Evolutionary conservation across 2,329 filamentous ascomycete genomes (phyloP).

Genomic region (Aspergillus uvarum): DNA sequence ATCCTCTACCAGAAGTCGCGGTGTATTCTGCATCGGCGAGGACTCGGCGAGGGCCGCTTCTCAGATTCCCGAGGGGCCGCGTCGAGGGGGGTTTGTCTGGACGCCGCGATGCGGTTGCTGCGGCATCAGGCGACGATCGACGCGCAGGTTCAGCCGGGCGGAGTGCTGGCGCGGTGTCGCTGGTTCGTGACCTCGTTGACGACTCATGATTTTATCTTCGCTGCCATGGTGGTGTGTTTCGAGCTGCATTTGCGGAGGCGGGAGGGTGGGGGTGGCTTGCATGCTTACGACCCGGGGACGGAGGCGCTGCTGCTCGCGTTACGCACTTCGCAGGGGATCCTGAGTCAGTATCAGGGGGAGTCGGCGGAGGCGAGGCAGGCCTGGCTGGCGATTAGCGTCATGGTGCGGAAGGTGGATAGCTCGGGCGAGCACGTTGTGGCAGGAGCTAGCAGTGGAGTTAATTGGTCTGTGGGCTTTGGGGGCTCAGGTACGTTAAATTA

Average conservation of each 20-base stretch:
- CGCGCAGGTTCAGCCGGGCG: constrained; percentile 41
- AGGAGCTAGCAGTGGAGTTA: too few species aligned
- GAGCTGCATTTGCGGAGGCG: constrained; percentile 34
- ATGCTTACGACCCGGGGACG: too few species aligned
- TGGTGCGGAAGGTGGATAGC: too few species aligned
- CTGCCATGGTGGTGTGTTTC: constrained; percentile 49
- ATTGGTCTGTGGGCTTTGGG: neutral
- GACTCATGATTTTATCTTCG: constrained; percentile 45
- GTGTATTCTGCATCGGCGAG: constrained; percentile 9
- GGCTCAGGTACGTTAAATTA: neutral
- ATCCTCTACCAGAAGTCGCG: neutral
- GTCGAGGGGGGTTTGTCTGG: constrained; percentile 46
- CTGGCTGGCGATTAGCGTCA: too few species aligned
- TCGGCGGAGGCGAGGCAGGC: too few species aligned
- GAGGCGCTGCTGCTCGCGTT: too few species aligned
- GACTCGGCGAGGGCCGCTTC: constrained; percentile 31
- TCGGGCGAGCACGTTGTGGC: too few species aligned
- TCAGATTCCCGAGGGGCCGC: constrained; percentile 38
- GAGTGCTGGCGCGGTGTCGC: constrained; percentile 40
- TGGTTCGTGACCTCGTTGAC: constrained; percentile 48
- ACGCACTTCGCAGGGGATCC: too few species aligned
- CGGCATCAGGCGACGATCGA: constrained; percentile 47
- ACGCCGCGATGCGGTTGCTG: constrained; percentile 47
- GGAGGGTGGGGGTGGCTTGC: neutral
- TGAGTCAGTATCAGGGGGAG: too few species aligned